These are phyloP conservation scores for Nemania sp. DNA, from an alignment of 2,329 filamentous ascomycete species.

Conservation along the genomic window DNA sequence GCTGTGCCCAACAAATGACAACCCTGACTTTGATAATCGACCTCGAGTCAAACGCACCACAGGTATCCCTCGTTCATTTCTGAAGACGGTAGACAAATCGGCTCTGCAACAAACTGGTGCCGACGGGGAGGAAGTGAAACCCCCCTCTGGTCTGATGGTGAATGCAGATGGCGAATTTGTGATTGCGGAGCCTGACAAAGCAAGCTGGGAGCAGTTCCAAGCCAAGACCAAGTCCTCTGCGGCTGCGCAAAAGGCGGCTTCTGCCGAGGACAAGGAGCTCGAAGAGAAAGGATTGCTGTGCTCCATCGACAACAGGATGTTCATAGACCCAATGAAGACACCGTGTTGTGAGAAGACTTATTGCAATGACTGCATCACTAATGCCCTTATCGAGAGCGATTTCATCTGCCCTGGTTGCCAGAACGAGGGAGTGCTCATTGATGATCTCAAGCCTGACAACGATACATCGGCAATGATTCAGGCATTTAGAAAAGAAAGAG, in stretches of 20 bases:
- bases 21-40: conserved; percentile 92
- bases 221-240: conserved; percentile 88
- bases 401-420: conserved; percentile 93
- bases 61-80: conserved; percentile 91
- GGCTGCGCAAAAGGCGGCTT: conserved; percentile 77
- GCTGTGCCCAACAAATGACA: conserved; percentile 96
- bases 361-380: conserved; percentile 99
- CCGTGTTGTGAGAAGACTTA: conserved; percentile 98
- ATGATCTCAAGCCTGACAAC: conserved; percentile 84
- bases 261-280: conserved; percentile 81
- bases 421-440: conserved; percentile 88
- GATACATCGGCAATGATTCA: conserved; percentile 79
- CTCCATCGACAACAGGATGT: conserved; percentile 95
- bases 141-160: conserved; percentile 91
- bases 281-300: conserved; percentile 89
- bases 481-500: conserved; percentile 67
- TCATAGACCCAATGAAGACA: conserved; percentile 98
- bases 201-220: conserved; percentile 95
- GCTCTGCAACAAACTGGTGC: conserved; percentile 75
- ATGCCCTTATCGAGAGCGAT: conserved; percentile 97
- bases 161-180: conserved; percentile 98
- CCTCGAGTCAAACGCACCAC: conserved; percentile 95
- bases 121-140: conserved; percentile 74
- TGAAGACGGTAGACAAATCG: conserved; percentile 94
- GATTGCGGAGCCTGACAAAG: conserved; percentile 92